A percentile compares a stretch with the other conserved stretches of the same genome.
Evolutionary conservation across 1,284 basidiomycete genomes (phyloP).

Genomic region (Ceratorhiza oryzae-sativae): DNA sequence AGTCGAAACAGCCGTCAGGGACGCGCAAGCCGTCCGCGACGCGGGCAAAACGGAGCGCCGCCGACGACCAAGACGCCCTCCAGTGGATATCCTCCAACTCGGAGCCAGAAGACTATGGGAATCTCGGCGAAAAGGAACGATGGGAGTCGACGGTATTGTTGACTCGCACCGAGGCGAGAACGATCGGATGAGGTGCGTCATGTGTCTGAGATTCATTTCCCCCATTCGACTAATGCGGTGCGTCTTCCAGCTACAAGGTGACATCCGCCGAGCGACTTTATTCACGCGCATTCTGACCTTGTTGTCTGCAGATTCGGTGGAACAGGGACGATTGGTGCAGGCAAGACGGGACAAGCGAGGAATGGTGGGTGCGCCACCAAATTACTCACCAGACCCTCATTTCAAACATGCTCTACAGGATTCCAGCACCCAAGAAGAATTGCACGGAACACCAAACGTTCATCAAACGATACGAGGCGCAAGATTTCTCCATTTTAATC

Average conservation of each 20-base stretch:
- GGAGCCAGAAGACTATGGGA: slow-evolving; percentile 34
- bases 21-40: neutral
- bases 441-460: slow-evolving; percentile 9
- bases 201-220: neutral
- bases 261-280: neutral
- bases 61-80: slow-evolving; percentile 3
- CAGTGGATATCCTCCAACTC: slow-evolving; percentile 31
- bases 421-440: slow-evolving; percentile 21
- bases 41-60: slow-evolving; percentile 30
- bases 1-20: neutral
- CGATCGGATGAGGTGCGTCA: slow-evolving; percentile 34
- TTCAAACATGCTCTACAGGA: slow-evolving; percentile 6
- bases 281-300: neutral
- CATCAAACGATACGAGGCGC: slow-evolving; percentile 16
- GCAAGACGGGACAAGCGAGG: slow-evolving; percentile 29
- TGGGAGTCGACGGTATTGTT: slow-evolving; percentile 24
- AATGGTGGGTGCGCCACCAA: slow-evolving; percentile 18
- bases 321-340: slow-evolving; percentile 26
- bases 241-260: slow-evolving; percentile 29
- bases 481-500: neutral
- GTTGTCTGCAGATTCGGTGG: slow-evolving; percentile 24
- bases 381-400: neutral
- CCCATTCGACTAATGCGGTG: neutral
- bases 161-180: slow-evolving; percentile 37
- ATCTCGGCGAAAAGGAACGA: slow-evolving; percentile 22